phyloP scores from a whole-genome alignment of 2,329 filamentous ascomycete genomes.

The Ophiostoma novo-ulmi region DNA sequence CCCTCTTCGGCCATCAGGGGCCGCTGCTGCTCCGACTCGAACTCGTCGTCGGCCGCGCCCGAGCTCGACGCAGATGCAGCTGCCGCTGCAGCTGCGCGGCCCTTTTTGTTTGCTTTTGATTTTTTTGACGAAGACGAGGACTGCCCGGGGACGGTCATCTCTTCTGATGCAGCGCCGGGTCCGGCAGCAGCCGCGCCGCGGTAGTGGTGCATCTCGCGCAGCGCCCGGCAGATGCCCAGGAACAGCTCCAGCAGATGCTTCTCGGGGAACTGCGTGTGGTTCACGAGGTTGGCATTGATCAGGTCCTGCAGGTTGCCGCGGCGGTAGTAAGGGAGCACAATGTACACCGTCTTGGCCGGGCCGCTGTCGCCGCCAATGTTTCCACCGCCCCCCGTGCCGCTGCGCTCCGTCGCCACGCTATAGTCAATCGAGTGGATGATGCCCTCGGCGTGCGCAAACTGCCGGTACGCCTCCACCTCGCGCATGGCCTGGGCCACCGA shows the following conservation, averaged over 20 bases:
- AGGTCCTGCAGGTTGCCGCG: slow-evolving; percentile 94
- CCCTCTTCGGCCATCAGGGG: slow-evolving; percentile 82
- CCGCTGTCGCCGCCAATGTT: slow-evolving; percentile 45
- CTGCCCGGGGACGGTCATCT: slow-evolving; percentile 46
- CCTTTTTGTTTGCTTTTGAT: slow-evolving; percentile 29
- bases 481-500: slow-evolving; percentile 91
- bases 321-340: slow-evolving; percentile 90
- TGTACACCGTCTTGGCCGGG: slow-evolving; percentile 88
- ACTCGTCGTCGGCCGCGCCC: slow-evolving; percentile 62
- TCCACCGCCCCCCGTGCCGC: slow-evolving; percentile 43
- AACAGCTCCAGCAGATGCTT: slow-evolving; percentile 82
- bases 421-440: slow-evolving; percentile 87
- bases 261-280: slow-evolving; percentile 86
- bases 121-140: neutral
- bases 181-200: slow-evolving; percentile 41
- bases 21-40: slow-evolving; percentile 61
- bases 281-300: slow-evolving; percentile 97
- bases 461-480: slow-evolving; percentile 92
- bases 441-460: slow-evolving; percentile 76
- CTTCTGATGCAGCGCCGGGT: slow-evolving; percentile 33
- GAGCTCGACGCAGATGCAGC: slow-evolving; percentile 16
- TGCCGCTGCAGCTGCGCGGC: slow-evolving; percentile 23
- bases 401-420: slow-evolving; percentile 69
- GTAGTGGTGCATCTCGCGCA: slow-evolving; percentile 90
- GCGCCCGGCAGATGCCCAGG: slow-evolving; percentile 80